Evolutionary conservation across 306 rosid species (phyloP).

Genomic region (Canavalia ensiformis): DNA sequence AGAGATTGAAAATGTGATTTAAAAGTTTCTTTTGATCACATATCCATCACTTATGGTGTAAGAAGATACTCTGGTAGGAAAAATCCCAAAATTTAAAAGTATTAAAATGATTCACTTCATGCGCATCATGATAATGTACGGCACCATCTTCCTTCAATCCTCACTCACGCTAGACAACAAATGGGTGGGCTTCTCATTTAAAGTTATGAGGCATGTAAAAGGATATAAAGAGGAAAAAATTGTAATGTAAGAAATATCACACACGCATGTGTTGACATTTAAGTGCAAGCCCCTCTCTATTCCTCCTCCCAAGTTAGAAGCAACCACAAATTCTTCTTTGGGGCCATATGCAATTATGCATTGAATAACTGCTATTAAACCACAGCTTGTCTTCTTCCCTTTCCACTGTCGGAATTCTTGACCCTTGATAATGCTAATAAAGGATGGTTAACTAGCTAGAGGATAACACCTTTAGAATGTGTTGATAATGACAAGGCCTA

Average conservation of each 20-base stretch:
- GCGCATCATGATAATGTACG: too few species aligned
- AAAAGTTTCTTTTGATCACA: too few species aligned
- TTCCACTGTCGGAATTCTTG: background rate
- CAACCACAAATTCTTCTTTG: slow-evolving; percentile 3
- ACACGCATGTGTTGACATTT: background rate
- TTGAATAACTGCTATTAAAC: slow-evolving; percentile 26
- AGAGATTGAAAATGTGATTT: too few species aligned
- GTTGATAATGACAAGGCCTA: slow-evolving; percentile 2
- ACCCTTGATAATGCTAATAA: background rate
- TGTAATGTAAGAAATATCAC: background rate
- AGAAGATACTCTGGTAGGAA: too few species aligned
- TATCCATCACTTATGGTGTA: too few species aligned
- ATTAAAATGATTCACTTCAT: too few species aligned
- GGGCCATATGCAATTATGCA: background rate
- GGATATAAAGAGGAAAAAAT: background rate
- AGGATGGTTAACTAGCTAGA: background rate
- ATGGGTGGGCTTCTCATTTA: too few species aligned
- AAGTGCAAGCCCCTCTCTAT: background rate
- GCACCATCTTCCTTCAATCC: too few species aligned
- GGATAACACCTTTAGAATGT: background rate
- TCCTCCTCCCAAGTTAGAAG: background rate
- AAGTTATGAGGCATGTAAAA: too few species aligned
- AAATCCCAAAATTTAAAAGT: too few species aligned
- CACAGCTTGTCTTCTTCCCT: background rate
- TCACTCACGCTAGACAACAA: too few species aligned